Evolutionary conservation across 768 basidiomycete genomes (phyloP).

Genomic region (Pleurotus cornucopiae): DNA sequence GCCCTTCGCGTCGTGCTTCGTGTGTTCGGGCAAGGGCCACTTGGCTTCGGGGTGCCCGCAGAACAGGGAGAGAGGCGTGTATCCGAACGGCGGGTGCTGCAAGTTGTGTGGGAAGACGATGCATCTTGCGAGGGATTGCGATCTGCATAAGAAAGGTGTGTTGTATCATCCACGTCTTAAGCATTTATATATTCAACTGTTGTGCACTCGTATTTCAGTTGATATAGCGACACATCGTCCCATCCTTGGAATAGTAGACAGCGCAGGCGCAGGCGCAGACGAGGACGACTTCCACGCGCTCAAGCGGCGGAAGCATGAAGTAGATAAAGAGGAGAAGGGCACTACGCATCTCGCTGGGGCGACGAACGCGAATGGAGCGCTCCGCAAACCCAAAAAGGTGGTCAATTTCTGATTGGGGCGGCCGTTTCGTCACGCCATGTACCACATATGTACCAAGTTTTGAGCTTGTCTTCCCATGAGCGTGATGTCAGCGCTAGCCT

Average conservation of each 20-base stretch:
- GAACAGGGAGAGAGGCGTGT: slow-evolving; percentile 78
- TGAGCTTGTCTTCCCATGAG: neutral
- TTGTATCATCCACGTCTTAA: neutral
- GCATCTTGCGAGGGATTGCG: slow-evolving; percentile 85
- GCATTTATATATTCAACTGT: neutral
- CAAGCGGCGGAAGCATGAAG: slow-evolving; percentile 56
- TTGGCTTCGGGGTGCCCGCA: slow-evolving; percentile 79
- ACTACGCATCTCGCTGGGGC: slow-evolving; percentile 17
- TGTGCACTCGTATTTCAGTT: neutral
- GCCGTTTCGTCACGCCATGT: no score
- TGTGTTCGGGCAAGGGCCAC: slow-evolving; percentile 82
- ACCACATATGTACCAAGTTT: neutral
- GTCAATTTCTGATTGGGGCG: neutral
- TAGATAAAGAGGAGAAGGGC: slow-evolving; percentile 56
- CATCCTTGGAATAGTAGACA: slow-evolving; percentile 27
- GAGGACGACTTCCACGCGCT: slow-evolving; percentile 93
- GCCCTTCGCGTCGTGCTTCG: slow-evolving; percentile 90
- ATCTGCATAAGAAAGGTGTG: slow-evolving; percentile 54
- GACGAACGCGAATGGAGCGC: slow-evolving; percentile 54
- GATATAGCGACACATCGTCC: neutral
- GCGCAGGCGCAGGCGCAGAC: slow-evolving; percentile 70
- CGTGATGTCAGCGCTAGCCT: slow-evolving; percentile 22
- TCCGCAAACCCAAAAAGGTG: slow-evolving; percentile 11
- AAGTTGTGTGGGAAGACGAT: slow-evolving; percentile 83
- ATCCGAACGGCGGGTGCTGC: slow-evolving; percentile 88